Conservation (phyloP, 208 protist genomes). For the Wallacemonas sp. region DNA sequence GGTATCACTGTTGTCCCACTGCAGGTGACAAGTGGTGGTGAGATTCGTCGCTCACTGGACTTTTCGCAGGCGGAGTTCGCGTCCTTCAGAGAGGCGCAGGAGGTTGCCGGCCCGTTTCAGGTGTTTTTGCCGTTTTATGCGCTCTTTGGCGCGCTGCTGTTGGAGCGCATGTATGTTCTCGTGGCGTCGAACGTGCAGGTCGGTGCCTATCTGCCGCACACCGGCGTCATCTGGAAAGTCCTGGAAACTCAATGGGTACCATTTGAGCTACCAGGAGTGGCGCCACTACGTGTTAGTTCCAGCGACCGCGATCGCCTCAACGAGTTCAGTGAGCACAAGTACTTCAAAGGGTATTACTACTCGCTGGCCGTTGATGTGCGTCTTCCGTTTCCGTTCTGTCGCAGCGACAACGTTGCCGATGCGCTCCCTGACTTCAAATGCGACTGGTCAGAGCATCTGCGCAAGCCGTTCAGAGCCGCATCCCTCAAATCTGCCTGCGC, state of each 20-base stretch:
- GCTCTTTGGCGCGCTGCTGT: constrained; percentile 65
- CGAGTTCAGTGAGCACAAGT: constrained; percentile 70
- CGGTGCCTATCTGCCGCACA: constrained; percentile 48
- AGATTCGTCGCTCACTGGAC: constrained; percentile 42
- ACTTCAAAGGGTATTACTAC: constrained; percentile 84
- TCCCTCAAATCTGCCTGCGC: constrained; percentile 50
- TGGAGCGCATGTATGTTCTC: constrained; percentile 81
- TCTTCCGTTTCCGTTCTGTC: constrained; percentile 73
- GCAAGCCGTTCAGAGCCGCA: constrained; percentile 37
- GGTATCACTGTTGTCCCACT: constrained; percentile 43
- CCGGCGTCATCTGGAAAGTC: constrained; percentile 55
- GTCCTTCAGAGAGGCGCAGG: constrained; percentile 47
- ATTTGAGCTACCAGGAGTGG: constrained; percentile 59
- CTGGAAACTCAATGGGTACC: constrained; percentile 71
- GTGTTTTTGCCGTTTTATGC: constrained; percentile 55
- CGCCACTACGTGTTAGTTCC: constrained; percentile 36
- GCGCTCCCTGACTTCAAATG: constrained; percentile 50
- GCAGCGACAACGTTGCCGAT: constrained; percentile 7
- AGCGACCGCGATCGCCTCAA: constrained; percentile 51
- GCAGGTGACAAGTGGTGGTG: constrained; percentile 46
- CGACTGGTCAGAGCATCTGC: constrained; percentile 74
- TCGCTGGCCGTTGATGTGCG: constrained; percentile 68
- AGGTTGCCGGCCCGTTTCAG: constrained; percentile 62
- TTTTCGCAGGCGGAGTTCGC: constrained; percentile 60
- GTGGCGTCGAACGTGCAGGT: constrained; percentile 49